Base-by-base conservation (phyloP, 306 rosid genomes). In the Cotoneaster glaucophyllus region DNA sequence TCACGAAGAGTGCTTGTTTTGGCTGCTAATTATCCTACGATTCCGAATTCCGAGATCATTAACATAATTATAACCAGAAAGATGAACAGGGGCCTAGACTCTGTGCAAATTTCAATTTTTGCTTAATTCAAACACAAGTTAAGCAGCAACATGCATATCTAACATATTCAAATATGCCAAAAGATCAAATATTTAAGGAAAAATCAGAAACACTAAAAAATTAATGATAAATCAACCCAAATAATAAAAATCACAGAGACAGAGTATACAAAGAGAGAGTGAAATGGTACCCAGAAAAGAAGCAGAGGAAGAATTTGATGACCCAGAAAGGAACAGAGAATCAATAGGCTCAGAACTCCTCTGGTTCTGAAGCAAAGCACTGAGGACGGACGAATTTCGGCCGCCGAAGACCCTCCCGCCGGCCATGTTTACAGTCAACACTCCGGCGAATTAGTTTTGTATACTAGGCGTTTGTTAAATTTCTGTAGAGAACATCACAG, bases 251-350 rank as follows among this genome's bases (percentile, higher is more conserved):
- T 50, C 54, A 52, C 39, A 63, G 11, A 70, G 11, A 31, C 6
- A n/a, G 5, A 37, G 34, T 24, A 57, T 14, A 59, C 21, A 64
- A 44, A 37, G 62, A 13, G 67, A 29, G 67, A 39, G 45, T 19
- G 63, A 78, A n/a, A 43, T 9, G 41, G 22, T 63, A 88, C 90
- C 91, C 9, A 84, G 81, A 78, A 90, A 85, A 83, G 86, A 31
- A 71, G 89, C 45, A 69, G 79, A 52, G 41, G 84, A 84, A 73
- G 80, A 72, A 75, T 43, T 67, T 18, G 85, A 84, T 11, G 96
- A 76, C 48, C 88, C 84, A 74, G 93, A 79, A 78, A 88, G 81
- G 75, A 93, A 89, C 18, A 86, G 79, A 71, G 89, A 76, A 72
- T 88, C 77, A 69, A 77, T 90, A 83, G 90, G 86, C 78, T 80